These are phyloP conservation scores for Wickerhamomyces sp. DNA, from an alignment of 1,139 yeast species.

Conservation along the genomic window DNA sequence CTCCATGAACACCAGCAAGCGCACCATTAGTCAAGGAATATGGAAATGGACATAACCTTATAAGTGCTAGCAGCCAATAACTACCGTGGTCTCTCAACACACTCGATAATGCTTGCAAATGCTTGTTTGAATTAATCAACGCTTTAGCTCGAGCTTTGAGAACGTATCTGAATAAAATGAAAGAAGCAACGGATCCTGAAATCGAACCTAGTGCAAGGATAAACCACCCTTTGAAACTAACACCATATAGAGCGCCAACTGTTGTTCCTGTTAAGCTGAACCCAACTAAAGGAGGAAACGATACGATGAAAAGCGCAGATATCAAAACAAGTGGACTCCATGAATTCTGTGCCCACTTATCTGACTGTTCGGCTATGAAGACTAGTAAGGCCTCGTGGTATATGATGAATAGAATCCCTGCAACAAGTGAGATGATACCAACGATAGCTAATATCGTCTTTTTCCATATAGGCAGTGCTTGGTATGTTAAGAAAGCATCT, in stretches of 20 bases:
- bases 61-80: constrained; percentile 60
- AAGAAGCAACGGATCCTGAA: constrained; percentile 69
- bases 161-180: constrained; percentile 59
- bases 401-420: constrained; percentile 20
- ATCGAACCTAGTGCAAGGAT: constrained; percentile 66
- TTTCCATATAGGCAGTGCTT: constrained; percentile 12
- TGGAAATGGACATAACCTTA: constrained; percentile 88
- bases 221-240: constrained; percentile 71
- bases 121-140: constrained; percentile 47
- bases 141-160: constrained; percentile 56
- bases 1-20: constrained; percentile 77
- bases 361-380: constrained; percentile 35
- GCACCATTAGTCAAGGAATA: constrained; percentile 93
- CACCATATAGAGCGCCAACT: constrained; percentile 82
- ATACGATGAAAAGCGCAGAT: constrained; percentile 40
- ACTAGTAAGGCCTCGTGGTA: constrained; percentile 38
- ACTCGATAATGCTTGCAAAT: constrained; percentile 70
- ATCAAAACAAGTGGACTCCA: constrained; percentile 44
- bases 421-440: not conserved
- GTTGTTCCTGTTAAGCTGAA: constrained; percentile 66
- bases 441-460: constrained; percentile 8
- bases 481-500: constrained; percentile 7
- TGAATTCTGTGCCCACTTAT: constrained; percentile 31
- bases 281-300: constrained; percentile 89
- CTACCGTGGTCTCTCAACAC: constrained; percentile 69